These are phyloP conservation scores for Crithidia expoeki DNA, from an alignment of 208 protist genomes.

Conservation along the genomic window DNA sequence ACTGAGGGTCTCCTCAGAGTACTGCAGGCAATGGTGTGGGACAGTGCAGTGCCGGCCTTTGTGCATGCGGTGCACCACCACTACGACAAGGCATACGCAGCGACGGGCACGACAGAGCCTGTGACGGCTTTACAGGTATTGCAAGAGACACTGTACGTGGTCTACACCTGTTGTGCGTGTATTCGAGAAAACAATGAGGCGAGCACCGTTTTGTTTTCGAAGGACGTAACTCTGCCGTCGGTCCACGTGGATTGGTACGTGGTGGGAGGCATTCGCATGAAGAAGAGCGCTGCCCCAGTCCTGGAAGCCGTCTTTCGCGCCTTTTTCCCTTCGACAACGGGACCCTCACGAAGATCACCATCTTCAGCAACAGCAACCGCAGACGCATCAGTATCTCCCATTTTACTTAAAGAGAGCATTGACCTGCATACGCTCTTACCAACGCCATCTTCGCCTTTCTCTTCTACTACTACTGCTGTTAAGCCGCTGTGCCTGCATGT, in stretches of 20 bases:
- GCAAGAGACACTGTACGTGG: neutral
- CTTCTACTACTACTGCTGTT: neutral
- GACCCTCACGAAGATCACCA: too few relatives aligned
- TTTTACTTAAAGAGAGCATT: slow-evolving; percentile 5
- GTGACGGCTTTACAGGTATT: neutral
- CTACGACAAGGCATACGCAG: slow-evolving; percentile 30
- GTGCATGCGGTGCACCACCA: slow-evolving; percentile 99
- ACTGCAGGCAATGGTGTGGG: slow-evolving; percentile 48
- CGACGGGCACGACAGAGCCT: neutral
- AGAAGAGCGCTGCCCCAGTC: slow-evolving; percentile 35
- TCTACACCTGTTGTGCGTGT: too few relatives aligned
- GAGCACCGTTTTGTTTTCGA: neutral
- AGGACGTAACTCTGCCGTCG: slow-evolving; percentile 10
- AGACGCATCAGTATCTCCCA: slow-evolving; percentile 4
- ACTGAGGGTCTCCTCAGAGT: slow-evolving; percentile 13
- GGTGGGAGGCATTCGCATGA: slow-evolving; percentile 54
- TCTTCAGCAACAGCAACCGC: slow-evolving; percentile 24
- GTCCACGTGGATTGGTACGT: slow-evolving; percentile 73
- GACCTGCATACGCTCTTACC: neutral
- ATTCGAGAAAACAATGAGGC: too few relatives aligned
- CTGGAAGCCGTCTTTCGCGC: slow-evolving; percentile 38
- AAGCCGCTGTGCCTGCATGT: slow-evolving; percentile 9
- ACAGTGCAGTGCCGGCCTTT: slow-evolving; percentile 65
- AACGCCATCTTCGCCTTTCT: neutral
- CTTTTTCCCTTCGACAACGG: slow-evolving; percentile 46